Base-by-base conservation (phyloP, 495 filamentous ascomycete species). In the Saxophila tyrrhenica region DNA sequence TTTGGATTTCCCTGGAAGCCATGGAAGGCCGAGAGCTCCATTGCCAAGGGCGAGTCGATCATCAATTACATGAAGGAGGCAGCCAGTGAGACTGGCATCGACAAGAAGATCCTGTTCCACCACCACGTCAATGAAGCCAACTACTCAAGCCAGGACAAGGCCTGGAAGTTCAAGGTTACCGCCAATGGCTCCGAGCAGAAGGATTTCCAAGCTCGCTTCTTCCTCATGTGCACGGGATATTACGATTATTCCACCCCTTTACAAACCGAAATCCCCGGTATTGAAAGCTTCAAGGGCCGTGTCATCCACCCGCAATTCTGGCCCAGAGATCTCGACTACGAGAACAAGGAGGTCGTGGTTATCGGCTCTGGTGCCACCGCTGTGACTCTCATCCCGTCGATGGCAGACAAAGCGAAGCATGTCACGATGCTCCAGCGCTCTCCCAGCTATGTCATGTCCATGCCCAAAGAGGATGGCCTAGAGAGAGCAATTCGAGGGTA, bases 1-100 rank as follows among this genome's bases (percentile, higher is more conserved):
- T 87, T 84, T 51, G 81, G 82, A 39, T 83, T 87, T 54, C 65
- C 75, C 15, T 88, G 82, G 79, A 69, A 78, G 24, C 82, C 82
- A 16, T 89, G 84, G 83, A 69, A 70, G 1, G 69, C 74, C 38
- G 62, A 66, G 3, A 74, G 75, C 25, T 73, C 77, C 24, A 84
- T 90, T 56, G 84, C 78, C 0, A 69, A 78, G 24, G 86, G 78
- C 0, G 57, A 64, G 0, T 68, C 70, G 17, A 86, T 92, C 63
- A 68, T 67, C 44, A 60, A 77, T 16, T 89, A 89, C 61, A 62
- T 91, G 17, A 70, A 76, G 49, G 73, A 80, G 11, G 79, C 77
- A 1, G 77, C 81, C 0, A 64, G 64, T 8, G 66, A 78, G 45
- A 71, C 78, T 55, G 81, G 79, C 23, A 83, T 89, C 52, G 77